Base-by-base conservation (phyloP, 768 basidiomycete genomes). In the Mycena capillaripes region DNA sequence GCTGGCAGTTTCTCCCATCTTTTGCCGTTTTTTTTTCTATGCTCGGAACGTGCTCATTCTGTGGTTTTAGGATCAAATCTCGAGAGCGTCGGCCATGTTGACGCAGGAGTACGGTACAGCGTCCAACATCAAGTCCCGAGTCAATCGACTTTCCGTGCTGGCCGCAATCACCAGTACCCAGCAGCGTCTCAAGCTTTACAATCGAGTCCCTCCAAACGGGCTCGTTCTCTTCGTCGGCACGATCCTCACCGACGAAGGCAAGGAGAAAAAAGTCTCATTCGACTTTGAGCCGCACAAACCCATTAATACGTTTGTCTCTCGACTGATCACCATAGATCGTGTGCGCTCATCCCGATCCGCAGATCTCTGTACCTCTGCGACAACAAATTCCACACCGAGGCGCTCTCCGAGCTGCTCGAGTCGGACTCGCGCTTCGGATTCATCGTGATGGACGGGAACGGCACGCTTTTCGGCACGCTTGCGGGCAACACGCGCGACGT, bases 401-500 rank as follows among this genome's bases (percentile, higher is more conserved):
- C 97, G 0, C 89, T 99, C 27, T 95, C 95, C 32, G 98, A 99
- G 80, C 91, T 99, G 57, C 90, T 99, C 73, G 97, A 99, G 83
- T 97, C 95, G 23, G 98, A 99, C 82, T 94, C 95, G 75, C 95
- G 95, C 79, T 99, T 99, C 82, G 98, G 97, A 32, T 99, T 99
- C 88, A 98, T 99, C 82, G 96, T 99, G 79, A 99, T 99, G 97
- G 97, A 98, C 79, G 95, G 96, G 86, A 98, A 98, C 82, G 97
- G 97, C 42, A 95, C 96, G 7, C 92, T 99, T 40, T 99, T 98
- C 77, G 98, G 98, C 69, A 95, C 94, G 5, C 90, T 99, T 66
- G 91, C 97, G 0, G 98, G 98, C 57, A 99, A 99, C 84, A 97
- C 98, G 23, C 96, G 98, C 74, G 97, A 98, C 76, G 91, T 99